Evolutionary conservation across 176 grass and related monocot species (phyloP).

Genomic region (Avena eriantha): DNA sequence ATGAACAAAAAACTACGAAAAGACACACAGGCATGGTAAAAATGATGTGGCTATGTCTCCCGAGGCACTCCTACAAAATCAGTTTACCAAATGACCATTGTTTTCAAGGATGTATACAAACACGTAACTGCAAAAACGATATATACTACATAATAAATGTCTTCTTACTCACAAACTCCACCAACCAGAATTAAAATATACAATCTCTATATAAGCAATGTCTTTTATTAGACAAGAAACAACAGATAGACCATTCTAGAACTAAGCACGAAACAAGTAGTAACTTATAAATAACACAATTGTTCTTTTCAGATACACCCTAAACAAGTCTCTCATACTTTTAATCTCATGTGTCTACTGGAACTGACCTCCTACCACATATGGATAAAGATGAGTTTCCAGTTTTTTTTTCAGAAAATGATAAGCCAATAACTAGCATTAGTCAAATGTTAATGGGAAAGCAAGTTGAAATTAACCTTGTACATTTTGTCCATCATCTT

Average conservation of each 20-base stretch:
- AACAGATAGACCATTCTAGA: neutral
- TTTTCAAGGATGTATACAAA: neutral
- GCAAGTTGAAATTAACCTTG: constrained; percentile 53
- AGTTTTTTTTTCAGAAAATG: neutral
- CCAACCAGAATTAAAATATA: neutral
- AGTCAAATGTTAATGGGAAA: constrained; percentile 21
- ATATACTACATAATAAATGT: neutral
- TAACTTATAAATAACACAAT: neutral
- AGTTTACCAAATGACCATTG: neutral
- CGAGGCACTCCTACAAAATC: neutral
- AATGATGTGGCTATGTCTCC: neutral
- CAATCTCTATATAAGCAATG: neutral
- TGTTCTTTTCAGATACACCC: neutral
- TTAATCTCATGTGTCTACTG: constrained; percentile 32
- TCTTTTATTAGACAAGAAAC: neutral
- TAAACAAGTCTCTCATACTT: neutral
- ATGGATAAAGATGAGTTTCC: neutral
- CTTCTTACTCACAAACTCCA: neutral
- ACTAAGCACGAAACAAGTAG: neutral
- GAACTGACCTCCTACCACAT: neutral
- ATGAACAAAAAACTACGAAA: constrained; percentile 59
- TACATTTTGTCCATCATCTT: constrained; percentile 59
- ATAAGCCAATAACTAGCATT: neutral
- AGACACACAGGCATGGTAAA: constrained; percentile 6
- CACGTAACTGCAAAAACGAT: constrained; percentile 7